Conservation (phyloP, 1,284 basidiomycete species). For the Neolentinus lepideus region DNA sequence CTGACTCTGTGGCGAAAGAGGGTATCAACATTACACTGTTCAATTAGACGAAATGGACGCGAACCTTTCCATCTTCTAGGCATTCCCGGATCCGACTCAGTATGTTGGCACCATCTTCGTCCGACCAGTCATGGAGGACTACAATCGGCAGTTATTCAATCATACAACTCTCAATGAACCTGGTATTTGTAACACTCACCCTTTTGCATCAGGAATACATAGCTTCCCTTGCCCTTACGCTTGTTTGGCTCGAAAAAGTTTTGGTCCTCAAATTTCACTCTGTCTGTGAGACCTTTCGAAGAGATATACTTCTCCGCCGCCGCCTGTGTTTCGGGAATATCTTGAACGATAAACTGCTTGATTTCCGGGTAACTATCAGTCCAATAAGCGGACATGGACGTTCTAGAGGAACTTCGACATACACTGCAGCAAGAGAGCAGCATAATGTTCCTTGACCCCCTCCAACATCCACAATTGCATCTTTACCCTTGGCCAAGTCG, state of each 20-base stretch:
- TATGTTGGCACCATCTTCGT: not conserved
- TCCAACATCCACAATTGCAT: conserved; percentile 1
- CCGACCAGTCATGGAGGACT: not conserved
- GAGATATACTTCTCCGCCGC: not conserved
- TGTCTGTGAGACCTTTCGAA: not conserved
- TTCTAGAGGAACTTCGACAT: not conserved
- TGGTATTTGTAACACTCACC: not conserved
- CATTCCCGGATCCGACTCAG: not conserved
- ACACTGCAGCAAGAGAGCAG: not conserved
- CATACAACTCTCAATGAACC: not conserved
- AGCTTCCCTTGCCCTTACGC: not conserved
- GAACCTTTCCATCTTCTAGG: not conserved
- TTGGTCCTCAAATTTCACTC: not conserved
- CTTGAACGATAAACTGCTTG: not conserved
- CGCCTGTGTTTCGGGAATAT: not conserved
- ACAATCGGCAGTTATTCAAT: not conserved
- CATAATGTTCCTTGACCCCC: not conserved
- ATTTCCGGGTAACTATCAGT: not conserved
- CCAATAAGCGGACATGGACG: not conserved
- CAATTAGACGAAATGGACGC: not conserved
- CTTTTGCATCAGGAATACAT: not conserved
- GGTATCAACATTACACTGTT: not conserved
- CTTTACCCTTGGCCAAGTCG: not conserved
- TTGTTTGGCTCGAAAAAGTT: conserved; percentile 1
- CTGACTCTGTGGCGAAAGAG: not conserved